Evolutionary conservation across 2,329 filamentous ascomycete genomes (phyloP), one percentile per base, ranked within the genome.

Genomic region (Pseudogymnoascus sp.): DNA sequence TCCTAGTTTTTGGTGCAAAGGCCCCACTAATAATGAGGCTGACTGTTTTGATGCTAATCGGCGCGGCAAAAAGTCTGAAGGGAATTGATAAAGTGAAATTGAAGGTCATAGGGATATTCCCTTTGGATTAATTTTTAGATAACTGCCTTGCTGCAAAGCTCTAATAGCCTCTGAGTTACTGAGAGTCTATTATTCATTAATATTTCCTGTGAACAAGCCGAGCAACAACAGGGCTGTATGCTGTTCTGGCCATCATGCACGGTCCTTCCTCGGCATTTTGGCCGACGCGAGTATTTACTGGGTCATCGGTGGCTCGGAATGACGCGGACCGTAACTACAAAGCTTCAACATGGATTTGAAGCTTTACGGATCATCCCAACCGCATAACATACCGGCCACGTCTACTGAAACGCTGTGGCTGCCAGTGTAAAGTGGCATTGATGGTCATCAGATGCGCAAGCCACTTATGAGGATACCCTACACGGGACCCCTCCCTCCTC

Each of bases 381-480:
- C n/a, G 28, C 49, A 56, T 7, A 12, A 4, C 21, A 34, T 14
- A 14, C 49, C 28, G 9, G 16, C 49, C 49, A 34, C 49, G 16
- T 56, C 28, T 18, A 21, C 14, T 16, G 28, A 7, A 34, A 56
- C 49, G 21, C 49, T 34, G 11, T 5, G 16, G 11, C 49, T 56
- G 28, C 49, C n/a, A 16, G 49, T 12, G 3, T 56, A 56, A 8
- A 36, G 16, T 56, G 18, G 49, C 28, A 34, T 56, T 56, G 49
- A 65, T 66, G 62, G 65, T 68, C 66, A 69, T 65, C 69, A 72
- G 70, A 88, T 89, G 86, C 82, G 82, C 75, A 88, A 84, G 75
- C 84, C 88, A 70, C 83, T 91, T 64, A 88, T 96, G 78, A 88
- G 92, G 69, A 96, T 97, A 70, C 93, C 93, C 64, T 97, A 93